phyloP scores from a whole-genome alignment of 192 early-diverging fungal species.

The Backusella macrospora region DNA sequence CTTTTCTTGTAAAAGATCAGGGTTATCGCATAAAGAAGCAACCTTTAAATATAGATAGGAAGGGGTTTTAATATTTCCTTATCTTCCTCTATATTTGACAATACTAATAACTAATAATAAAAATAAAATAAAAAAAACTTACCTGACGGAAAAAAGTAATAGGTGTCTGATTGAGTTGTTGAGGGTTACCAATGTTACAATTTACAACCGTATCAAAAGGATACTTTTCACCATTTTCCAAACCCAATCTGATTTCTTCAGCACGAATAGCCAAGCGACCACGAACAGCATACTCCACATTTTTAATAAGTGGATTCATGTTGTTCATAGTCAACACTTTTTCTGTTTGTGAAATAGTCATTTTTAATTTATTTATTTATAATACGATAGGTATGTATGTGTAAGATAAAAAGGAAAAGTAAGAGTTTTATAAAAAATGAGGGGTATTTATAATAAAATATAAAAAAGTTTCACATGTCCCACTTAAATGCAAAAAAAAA shows the following conservation, averaged over 20 bases:
- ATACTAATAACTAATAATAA: too few relatives aligned
- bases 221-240: slow-evolving; percentile 50
- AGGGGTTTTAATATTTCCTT: too few relatives aligned
- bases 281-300: slow-evolving; percentile 93
- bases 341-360: background rate
- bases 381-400: background rate
- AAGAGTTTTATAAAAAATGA: background rate
- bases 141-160: slow-evolving; percentile 98
- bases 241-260: slow-evolving; percentile 69
- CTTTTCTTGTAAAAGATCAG: slow-evolving; percentile 71
- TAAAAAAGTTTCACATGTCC: slow-evolving; percentile 1
- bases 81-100: background rate
- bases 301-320: slow-evolving; percentile 70
- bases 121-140: too few relatives aligned
- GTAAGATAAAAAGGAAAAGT: background rate
- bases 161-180: slow-evolving; percentile 86
- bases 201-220: slow-evolving; percentile 73
- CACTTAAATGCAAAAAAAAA: slow-evolving; percentile 1
- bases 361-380: background rate
- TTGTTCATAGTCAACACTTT: slow-evolving; percentile 48
- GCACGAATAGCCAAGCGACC: slow-evolving; percentile 93
- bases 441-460: slow-evolving; percentile 15
- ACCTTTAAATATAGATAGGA: too few relatives aligned
- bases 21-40: slow-evolving; percentile 85
- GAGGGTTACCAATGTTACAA: slow-evolving; percentile 94